phyloP scores from a whole-genome alignment of 352 stramenopile species.

The Pythium coloratum region DNA sequence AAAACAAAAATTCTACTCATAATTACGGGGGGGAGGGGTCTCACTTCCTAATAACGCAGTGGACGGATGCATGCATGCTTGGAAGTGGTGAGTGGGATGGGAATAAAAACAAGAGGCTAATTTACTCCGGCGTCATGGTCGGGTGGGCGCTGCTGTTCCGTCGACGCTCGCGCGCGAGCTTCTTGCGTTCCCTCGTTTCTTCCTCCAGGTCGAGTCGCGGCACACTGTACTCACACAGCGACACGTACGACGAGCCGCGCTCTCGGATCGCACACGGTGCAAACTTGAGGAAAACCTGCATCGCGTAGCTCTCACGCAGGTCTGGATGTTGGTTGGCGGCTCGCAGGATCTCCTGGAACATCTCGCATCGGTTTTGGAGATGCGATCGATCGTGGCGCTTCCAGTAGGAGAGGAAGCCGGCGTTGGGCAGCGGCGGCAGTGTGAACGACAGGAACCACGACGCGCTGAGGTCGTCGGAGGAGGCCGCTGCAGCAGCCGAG shows the following conservation, averaged over 20 bases:
- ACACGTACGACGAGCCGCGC: constrained; percentile 80
- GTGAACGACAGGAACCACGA: constrained; percentile 57
- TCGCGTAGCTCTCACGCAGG: constrained; percentile 39
- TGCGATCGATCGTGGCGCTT: constrained; percentile 77
- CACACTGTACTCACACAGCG: constrained; percentile 74
- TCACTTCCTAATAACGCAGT: background rate
- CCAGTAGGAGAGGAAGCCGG: constrained; percentile 78
- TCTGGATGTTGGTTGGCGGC: constrained; percentile 36
- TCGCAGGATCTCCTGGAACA: constrained; percentile 73
- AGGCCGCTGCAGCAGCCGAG: background rate
- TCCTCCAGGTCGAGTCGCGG: constrained; percentile 63
- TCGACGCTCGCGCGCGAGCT: constrained; percentile 64
- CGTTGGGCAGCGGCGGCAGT: constrained; percentile 68
- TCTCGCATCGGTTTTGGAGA: constrained; percentile 64
- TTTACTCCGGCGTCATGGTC: constrained; percentile 50
- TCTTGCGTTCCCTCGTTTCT: constrained; percentile 72
- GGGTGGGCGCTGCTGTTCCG: constrained; percentile 74
- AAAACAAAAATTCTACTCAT: constrained; percentile 4
- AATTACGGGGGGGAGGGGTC: background rate
- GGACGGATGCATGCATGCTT: too few relatives aligned
- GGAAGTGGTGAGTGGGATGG: background rate
- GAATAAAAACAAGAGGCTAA: constrained; percentile 27
- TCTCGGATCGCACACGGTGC: constrained; percentile 55
- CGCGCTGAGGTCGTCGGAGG: constrained; percentile 30
- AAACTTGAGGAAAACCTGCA: constrained; percentile 59